Evolutionary conservation across 225 moss, liverwort and hornwort species (phyloP).

Genomic region (Ulota crispa): DNA sequence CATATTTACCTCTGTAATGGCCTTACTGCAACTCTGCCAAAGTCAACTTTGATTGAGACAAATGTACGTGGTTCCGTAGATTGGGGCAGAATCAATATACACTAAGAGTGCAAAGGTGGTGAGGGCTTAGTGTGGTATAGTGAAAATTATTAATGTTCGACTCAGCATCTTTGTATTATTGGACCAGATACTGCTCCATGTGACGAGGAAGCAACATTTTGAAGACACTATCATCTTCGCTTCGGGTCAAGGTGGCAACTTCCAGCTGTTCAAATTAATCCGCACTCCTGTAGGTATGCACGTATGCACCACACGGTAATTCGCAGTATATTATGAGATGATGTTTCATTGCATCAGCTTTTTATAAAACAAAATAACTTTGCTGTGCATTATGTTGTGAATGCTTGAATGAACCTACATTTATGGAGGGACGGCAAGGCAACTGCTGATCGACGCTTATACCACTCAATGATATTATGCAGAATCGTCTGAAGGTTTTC

Average conservation of each 20-base stretch:
- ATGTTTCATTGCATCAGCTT: background rate
- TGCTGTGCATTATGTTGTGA: background rate
- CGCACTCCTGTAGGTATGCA: slow-evolving; percentile 34
- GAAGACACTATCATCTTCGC: slow-evolving; percentile 33
- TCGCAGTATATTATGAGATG: background rate
- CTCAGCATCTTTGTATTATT: slow-evolving; percentile 1
- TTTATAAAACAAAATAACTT: background rate
- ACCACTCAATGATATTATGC: slow-evolving; percentile 18
- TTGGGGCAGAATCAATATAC: background rate
- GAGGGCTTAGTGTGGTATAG: background rate
- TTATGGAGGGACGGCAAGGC: background rate
- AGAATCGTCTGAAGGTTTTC: slow-evolving; percentile 24
- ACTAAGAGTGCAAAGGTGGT: background rate
- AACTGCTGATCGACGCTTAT: slow-evolving; percentile 11
- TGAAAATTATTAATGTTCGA: background rate
- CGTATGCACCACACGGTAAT: background rate
- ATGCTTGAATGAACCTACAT: background rate
- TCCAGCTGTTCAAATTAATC: slow-evolving; percentile 40
- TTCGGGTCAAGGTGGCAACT: slow-evolving; percentile 46
- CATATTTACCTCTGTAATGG: background rate
- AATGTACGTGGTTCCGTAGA: background rate
- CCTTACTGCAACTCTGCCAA: background rate
- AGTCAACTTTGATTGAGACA: background rate
- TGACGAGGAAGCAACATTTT: slow-evolving; percentile 26
- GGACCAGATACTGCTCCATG: slow-evolving; percentile 40